phyloP scores from a whole-genome alignment of 2,329 filamentous ascomycete genomes.

The Emmonsiellopsis sp. region DNA sequence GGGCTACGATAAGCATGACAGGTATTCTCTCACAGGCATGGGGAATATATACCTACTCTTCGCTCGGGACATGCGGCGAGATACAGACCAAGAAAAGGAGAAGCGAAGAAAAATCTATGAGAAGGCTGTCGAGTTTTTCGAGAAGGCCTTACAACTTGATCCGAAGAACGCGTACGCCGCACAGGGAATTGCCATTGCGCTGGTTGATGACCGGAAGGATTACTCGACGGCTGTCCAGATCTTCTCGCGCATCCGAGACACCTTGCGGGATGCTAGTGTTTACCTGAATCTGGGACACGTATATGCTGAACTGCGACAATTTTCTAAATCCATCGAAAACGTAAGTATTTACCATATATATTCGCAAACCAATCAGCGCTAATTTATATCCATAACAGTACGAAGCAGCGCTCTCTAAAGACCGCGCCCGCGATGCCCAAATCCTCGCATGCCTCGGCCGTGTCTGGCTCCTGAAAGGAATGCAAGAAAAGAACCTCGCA shows the following conservation, averaged over 20 bases:
- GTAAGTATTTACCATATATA: slow-evolving; percentile 25
- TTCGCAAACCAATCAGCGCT: slow-evolving; percentile 1
- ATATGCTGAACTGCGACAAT: slow-evolving; percentile 84
- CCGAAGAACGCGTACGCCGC: slow-evolving; percentile 92
- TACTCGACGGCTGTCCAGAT: slow-evolving; percentile 73
- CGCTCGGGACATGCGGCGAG: slow-evolving; percentile 88
- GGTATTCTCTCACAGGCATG: slow-evolving; percentile 95
- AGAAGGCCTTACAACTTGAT: slow-evolving; percentile 92
- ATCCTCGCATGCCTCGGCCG: slow-evolving; percentile 81
- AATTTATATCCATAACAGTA: slow-evolving; percentile 46
- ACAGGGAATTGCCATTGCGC: slow-evolving; percentile 87
- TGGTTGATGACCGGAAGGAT: slow-evolving; percentile 92
- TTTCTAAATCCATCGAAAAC: slow-evolving; percentile 80
- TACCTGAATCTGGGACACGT: slow-evolving; percentile 91
- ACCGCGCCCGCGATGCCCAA: slow-evolving; percentile 66
- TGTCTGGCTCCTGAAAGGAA: slow-evolving; percentile 75
- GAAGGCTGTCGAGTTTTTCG: slow-evolving; percentile 95
- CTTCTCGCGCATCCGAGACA: slow-evolving; percentile 83
- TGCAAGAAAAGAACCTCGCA: slow-evolving; percentile 54
- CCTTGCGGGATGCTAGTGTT: slow-evolving; percentile 77
- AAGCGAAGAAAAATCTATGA: slow-evolving; percentile 80
- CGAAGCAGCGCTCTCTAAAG: slow-evolving; percentile 71
- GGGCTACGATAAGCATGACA: slow-evolving; percentile 91
- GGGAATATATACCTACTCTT: slow-evolving; percentile 85
- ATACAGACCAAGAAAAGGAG: slow-evolving; percentile 81